These are phyloP conservation scores for Cylindrotheca fusiformis DNA, from an alignment of 108 stramenopile genomes.

Conservation along the genomic window DNA sequence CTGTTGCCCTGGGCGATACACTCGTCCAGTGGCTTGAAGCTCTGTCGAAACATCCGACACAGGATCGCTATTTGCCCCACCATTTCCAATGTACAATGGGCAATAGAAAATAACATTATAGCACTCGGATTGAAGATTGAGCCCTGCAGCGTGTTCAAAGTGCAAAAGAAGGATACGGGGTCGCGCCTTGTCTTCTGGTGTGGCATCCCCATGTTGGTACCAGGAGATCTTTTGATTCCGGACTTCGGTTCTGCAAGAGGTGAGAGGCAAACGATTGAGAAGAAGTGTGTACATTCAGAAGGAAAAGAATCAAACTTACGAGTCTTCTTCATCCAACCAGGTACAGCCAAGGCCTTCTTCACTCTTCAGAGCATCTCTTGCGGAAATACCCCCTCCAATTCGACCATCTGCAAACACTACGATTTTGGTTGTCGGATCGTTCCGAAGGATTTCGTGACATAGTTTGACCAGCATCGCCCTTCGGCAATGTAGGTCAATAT, in stretches of 20 bases:
- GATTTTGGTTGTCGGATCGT: slow-evolving; percentile 62
- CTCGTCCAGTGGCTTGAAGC: slow-evolving; percentile 74
- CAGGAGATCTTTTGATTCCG: slow-evolving; percentile 68
- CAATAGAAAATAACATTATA: slow-evolving; percentile 66
- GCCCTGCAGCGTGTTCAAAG: slow-evolving; percentile 70
- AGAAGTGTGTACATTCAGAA: too few relatives aligned
- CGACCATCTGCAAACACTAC: slow-evolving; percentile 65
- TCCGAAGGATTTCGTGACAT: slow-evolving; percentile 46
- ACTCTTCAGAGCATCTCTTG: slow-evolving; percentile 29
- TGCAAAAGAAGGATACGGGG: slow-evolving; percentile 64
- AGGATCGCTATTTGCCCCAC: slow-evolving; percentile 45
- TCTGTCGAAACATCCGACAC: slow-evolving; percentile 72
- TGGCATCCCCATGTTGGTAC: slow-evolving; percentile 68
- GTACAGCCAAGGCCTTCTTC: slow-evolving; percentile 42
- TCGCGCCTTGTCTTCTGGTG: slow-evolving; percentile 57
- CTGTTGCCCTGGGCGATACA: slow-evolving; percentile 62
- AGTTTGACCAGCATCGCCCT: slow-evolving; percentile 38
- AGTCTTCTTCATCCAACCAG: slow-evolving; percentile 41
- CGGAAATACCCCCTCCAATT: slow-evolving; percentile 46
- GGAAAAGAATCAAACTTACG: too few relatives aligned
- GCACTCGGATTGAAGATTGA: slow-evolving; percentile 73
- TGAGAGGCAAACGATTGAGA: too few relatives aligned
- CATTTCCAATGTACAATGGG: slow-evolving; percentile 61
- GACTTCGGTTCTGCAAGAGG: slow-evolving; percentile 39
- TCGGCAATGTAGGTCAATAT: slow-evolving; percentile 42